A percentile compares a stretch with the other conserved stretches of the same genome.
Conservation (phyloP, 176 grass and related monocot species). For the Eremochloa ophiuroides region DNA sequence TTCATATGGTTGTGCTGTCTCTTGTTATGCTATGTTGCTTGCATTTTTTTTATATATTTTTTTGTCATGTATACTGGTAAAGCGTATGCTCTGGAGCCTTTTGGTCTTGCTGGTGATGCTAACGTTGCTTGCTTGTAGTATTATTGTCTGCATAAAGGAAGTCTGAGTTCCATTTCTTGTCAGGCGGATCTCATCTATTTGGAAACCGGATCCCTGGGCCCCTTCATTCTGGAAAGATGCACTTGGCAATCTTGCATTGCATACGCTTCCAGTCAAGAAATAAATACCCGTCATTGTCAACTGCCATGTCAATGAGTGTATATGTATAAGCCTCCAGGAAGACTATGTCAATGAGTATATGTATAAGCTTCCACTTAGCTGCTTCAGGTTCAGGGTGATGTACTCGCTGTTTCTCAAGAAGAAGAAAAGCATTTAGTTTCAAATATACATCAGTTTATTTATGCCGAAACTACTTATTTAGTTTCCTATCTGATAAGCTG, state of each 20-base stretch:
- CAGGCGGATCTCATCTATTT: no score
- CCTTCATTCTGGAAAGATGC: background rate
- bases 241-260: background rate
- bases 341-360: background rate
- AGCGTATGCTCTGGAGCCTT: background rate
- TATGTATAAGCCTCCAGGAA: no score
- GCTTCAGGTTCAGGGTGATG: background rate
- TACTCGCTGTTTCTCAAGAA: background rate
- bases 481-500: background rate
- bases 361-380: background rate
- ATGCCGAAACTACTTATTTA: no score
- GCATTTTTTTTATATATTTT: no score
- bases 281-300: background rate
- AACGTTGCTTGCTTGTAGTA: background rate
- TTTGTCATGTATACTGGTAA: no score
- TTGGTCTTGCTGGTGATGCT: background rate
- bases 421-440: background rate
- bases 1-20: no score
- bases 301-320: no score
- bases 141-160: background rate
- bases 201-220: background rate
- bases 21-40: no score
- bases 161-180: background rate
- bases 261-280: background rate
- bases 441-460: background rate